phyloP scores from a whole-genome alignment of 2,329 filamentous ascomycete genomes.

The Colletotrichum liaoningense region DNA sequence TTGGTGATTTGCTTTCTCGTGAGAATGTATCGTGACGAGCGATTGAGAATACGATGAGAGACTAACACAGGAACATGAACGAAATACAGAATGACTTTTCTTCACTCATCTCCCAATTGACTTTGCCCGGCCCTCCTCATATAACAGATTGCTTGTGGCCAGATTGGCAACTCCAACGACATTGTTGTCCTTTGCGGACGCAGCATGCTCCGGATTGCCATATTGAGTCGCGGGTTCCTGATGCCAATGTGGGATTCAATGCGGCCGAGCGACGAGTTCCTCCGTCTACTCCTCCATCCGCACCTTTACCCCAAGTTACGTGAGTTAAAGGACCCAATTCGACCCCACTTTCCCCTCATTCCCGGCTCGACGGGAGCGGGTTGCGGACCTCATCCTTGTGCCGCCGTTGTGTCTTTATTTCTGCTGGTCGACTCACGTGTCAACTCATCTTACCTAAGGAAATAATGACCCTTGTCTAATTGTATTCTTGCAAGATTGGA shows the following conservation, averaged over 20 bases:
- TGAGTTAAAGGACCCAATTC: not conserved
- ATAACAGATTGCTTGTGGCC: constrained; percentile 23
- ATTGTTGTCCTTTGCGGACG: constrained; percentile 47
- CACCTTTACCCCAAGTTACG: not conserved
- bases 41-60: not conserved
- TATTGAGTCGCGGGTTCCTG: constrained; percentile 33
- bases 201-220: constrained; percentile 42
- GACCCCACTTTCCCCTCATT: constrained; percentile 20
- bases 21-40: not conserved
- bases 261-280: constrained; percentile 2
- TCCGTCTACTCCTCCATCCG: constrained; percentile 1
- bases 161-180: constrained; percentile 31
- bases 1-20: not conserved
- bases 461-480: not conserved
- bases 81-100: not conserved
- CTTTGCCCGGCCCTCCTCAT: not conserved
- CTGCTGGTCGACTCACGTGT: not conserved
- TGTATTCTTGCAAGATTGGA: not conserved
- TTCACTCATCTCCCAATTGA: not conserved
- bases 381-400: not conserved
- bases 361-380: constrained; percentile 24
- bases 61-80: not conserved
- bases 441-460: not conserved
- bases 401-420: not conserved
- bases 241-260: not conserved